A percentile compares a stretch with the other conserved stretches of the same genome.
Conservation (phyloP, 2,329 filamentous ascomycete genomes). For the Parastagonospora nodorum region DNA sequence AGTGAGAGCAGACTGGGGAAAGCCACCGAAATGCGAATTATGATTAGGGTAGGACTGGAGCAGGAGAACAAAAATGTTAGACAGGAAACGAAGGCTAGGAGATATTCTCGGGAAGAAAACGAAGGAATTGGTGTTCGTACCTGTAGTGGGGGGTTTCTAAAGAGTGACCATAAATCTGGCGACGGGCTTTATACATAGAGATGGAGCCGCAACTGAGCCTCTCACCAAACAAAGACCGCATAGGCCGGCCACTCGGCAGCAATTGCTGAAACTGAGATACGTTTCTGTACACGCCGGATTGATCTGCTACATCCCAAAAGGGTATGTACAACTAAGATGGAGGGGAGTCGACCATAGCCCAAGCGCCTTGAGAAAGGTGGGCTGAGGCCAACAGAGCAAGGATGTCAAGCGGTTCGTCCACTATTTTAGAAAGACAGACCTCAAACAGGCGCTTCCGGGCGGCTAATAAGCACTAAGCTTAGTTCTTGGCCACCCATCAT, state of each 20-base stretch:
- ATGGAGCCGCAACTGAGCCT: conserved; percentile 32
- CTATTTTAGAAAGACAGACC: neutral
- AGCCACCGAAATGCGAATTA: conserved; percentile 38
- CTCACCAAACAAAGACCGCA: conserved; percentile 31
- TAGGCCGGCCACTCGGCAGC: conserved; percentile 34
- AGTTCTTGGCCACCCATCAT: too few relatives aligned
- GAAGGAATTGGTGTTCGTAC: conserved; percentile 39
- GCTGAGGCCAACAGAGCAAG: conserved; percentile 27
- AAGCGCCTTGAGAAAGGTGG: conserved; percentile 39
- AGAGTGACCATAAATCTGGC: conserved; percentile 20
- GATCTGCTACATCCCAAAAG: conserved; percentile 31
- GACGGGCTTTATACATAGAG: conserved; percentile 40
- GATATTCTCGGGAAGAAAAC: conserved; percentile 38
- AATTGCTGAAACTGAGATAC: conserved; percentile 47
- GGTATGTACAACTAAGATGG: conserved; percentile 36
- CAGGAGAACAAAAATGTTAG: conserved; percentile 37
- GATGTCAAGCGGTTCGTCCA: conserved; percentile 29
- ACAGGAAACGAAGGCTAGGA: conserved; percentile 39
- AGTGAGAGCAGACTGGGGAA: conserved; percentile 23
- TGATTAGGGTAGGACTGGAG: conserved; percentile 32
- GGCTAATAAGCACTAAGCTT: too few relatives aligned
- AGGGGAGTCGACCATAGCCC: conserved; percentile 32
- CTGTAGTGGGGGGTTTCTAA: conserved; percentile 34
- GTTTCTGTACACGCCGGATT: conserved; percentile 49
- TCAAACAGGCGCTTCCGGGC: too few relatives aligned